phyloP scores from a whole-genome alignment of 192 early-diverging fungal species.

The Jimgerdemannia flammicorona region DNA sequence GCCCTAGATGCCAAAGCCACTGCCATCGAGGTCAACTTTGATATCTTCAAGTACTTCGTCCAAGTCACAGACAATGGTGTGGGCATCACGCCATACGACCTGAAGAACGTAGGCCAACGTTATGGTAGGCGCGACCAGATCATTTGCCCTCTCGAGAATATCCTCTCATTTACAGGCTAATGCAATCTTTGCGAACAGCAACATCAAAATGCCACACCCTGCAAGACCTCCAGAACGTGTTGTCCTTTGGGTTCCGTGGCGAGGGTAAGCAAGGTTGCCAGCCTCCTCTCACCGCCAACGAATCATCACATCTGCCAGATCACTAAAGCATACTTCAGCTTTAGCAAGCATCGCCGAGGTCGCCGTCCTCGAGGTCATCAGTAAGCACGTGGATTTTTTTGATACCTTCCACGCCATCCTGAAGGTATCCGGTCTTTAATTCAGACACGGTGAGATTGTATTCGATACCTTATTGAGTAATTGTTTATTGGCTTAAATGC shows the following conservation, averaged over 20 bases:
- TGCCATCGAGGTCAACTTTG: conserved; percentile 41
- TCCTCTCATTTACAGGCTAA: too few species aligned
- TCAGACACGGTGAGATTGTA: background rate
- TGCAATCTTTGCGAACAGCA: conserved; percentile 16
- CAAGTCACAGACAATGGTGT: conserved; percentile 60
- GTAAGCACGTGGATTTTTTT: conserved; percentile 26
- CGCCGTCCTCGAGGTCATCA: conserved; percentile 48
- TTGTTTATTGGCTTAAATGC: too few species aligned
- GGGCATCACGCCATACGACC: conserved; percentile 47
- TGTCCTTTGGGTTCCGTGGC: conserved; percentile 66
- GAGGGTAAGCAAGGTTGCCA: conserved; percentile 44
- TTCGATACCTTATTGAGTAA: too few species aligned
- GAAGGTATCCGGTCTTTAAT: conserved; percentile 25
- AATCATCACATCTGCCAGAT: too few species aligned
- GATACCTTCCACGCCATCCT: conserved; percentile 35
- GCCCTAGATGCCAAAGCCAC: conserved; percentile 56
- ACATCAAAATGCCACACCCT: conserved; percentile 56
- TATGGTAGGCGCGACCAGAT: conserved; percentile 19
- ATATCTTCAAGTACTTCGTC: conserved; percentile 38
- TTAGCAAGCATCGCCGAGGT: conserved; percentile 44
- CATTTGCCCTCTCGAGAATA: too few species aligned
- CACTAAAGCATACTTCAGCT: conserved; percentile 21
- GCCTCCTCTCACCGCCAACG: too few species aligned
- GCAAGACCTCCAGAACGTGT: conserved; percentile 29
- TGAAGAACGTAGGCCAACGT: conserved; percentile 44